phyloP scores from a whole-genome alignment of 306 rosid species.

The Prunus armeniaca region DNA sequence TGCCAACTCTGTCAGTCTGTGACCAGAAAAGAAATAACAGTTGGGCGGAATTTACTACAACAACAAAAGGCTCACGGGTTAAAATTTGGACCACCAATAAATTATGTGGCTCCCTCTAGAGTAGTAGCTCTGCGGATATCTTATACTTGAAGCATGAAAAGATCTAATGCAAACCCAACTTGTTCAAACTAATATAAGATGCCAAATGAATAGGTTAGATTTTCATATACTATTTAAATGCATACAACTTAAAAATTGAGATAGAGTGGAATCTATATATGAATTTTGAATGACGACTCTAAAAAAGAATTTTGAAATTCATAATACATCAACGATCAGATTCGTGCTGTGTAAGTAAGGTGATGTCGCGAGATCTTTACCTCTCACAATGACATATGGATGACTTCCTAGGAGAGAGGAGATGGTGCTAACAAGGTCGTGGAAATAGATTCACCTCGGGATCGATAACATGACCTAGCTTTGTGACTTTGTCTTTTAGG shows the following conservation, averaged over 20 bases:
- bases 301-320: too few species aligned
- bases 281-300: neutral
- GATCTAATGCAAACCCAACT: neutral
- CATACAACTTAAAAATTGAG: neutral
- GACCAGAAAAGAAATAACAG: neutral
- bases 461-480: slow-evolving; percentile 25
- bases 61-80: neutral
- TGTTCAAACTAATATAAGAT: neutral
- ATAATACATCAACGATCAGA: too few species aligned
- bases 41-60: slow-evolving; percentile 4
- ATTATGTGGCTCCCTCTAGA: neutral
- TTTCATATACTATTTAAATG: neutral
- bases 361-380: neutral
- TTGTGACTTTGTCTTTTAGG: slow-evolving; percentile 22
- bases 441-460: slow-evolving; percentile 38
- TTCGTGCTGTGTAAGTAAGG: too few species aligned
- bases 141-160: neutral
- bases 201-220: neutral
- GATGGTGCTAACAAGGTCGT: neutral
- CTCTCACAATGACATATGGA: neutral
- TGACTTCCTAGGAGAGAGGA: slow-evolving; percentile 2
- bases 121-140: neutral
- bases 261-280: neutral
- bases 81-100: slow-evolving; percentile 11
- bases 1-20: neutral